Evolutionary conservation across 192 early-diverging fungal species (phyloP), one percentile per base, ranked within the genome.

Genomic region (Coemansia sp.): DNA sequence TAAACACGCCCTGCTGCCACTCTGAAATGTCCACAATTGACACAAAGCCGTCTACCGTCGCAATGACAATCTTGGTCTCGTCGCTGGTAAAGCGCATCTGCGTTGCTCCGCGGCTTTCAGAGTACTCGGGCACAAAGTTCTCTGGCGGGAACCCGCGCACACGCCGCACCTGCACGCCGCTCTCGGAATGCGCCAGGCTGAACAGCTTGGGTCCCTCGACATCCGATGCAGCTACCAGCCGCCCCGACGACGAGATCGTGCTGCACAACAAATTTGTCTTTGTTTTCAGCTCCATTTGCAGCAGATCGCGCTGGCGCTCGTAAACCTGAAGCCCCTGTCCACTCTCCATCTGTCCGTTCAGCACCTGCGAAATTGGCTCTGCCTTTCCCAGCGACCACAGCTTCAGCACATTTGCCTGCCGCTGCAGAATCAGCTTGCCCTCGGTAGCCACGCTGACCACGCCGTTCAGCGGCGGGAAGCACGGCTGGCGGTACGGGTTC

Each of bases 161-260:
- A 42, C 75, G 74, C 53, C 63, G 65, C 18, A 70, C 75, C 31
- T 52, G 61, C 58, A 78, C 71, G 1, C 40, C 42, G 28, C 46
- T 66, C 25, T 62, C 69, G 11, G 50, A 23, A 24, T 64, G 64
- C 0, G 31, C 36, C 7, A 90, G 67, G 58, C 81, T 81, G 79
- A 85, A 92, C 3, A 92, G 65, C 65, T 83, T 83, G 40, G 88
- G 76, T 15, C 84, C 82, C 42, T 90, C 85, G 18, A 89, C 83
- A 64, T 94, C 90, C 17, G 93, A 85, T 5, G 89, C 88, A 2
- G 90, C 91, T 55, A 98, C 84, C 87, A 92, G 90, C 10, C 76
- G 56, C 14, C 93, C 93, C 69, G 93, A 85, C 52, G 88, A 77
- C 20, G 94, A 95, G 7, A 98, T 83, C 3, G 87, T 84, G 63